A percentile compares a stretch with the other conserved stretches of the same genome.
Evolutionary conservation across 805 yeast species (phyloP).

Genomic region (Candida succiphila): DNA sequence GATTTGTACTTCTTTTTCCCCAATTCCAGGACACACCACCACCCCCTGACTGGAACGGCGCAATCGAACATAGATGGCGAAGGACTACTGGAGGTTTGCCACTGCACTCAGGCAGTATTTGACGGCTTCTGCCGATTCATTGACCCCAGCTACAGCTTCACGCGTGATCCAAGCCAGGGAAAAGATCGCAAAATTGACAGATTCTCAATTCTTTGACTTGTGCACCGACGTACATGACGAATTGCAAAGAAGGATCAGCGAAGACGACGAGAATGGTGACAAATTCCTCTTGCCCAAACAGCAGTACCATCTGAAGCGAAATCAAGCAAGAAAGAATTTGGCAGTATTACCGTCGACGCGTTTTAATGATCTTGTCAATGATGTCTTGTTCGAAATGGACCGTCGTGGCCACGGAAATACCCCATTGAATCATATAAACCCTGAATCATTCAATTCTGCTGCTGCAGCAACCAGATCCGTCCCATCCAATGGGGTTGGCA

Average conservation of each 20-base stretch:
- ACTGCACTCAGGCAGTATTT: conserved; percentile 40
- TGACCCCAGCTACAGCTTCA: conserved; percentile 33
- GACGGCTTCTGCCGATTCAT: conserved; percentile 36
- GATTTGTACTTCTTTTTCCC: too few relatives aligned
- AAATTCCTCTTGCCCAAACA: conserved; percentile 59
- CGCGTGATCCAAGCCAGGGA: conserved; percentile 78
- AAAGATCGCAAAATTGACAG: conserved; percentile 70
- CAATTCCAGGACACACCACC: too few relatives aligned
- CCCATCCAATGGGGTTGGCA: too few relatives aligned
- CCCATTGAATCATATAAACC: background rate
- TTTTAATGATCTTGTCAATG: conserved; percentile 85
- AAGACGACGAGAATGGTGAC: conserved; percentile 41
- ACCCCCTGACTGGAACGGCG: too few relatives aligned
- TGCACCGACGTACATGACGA: conserved; percentile 95
- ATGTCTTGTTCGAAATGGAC: conserved; percentile 78
- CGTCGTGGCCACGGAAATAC: conserved; percentile 23
- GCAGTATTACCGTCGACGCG: conserved; percentile 74
- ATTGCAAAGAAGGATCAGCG: conserved; percentile 63
- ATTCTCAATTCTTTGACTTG: conserved; percentile 78
- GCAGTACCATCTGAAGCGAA: conserved; percentile 84
- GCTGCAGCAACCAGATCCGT: too few relatives aligned
- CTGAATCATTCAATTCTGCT: background rate
- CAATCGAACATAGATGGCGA: background rate
- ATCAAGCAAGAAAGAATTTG: conserved; percentile 88
- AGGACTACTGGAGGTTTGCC: conserved; percentile 1